Evolutionary conservation across 2,329 filamentous ascomycete species (phyloP).

Genomic region (Tetracladium maxilliforme): DNA sequence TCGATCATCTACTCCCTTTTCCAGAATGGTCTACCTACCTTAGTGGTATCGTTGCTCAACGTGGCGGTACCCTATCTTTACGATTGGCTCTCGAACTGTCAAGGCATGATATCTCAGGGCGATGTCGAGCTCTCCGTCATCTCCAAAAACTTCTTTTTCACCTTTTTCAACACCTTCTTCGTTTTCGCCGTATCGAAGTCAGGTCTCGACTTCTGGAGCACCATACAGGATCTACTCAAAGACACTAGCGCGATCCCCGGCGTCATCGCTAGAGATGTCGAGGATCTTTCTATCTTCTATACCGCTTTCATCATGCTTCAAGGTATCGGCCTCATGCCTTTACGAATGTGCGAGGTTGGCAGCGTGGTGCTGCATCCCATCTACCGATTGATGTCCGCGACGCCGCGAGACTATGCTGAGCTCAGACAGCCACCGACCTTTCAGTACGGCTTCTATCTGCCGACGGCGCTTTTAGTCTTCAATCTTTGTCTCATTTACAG

Average conservation of each 20-base stretch:
- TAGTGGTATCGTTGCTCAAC: conserved; percentile 76
- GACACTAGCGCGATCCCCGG: conserved; percentile 69
- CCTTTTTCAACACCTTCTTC: conserved; percentile 97
- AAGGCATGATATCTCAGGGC: conserved; percentile 89
- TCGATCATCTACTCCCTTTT: conserved; percentile 61
- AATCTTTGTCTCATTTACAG: conserved; percentile 95
- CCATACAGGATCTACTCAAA: conserved; percentile 58
- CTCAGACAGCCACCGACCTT: conserved; percentile 73
- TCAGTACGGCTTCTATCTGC: conserved; percentile 91
- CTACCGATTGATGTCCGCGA: conserved; percentile 62
- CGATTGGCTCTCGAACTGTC: conserved; percentile 77
- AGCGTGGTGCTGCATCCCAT: conserved; percentile 74
- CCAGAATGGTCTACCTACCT: conserved; percentile 75
- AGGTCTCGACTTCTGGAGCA: conserved; percentile 56
- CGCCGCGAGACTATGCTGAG: conserved; percentile 78
- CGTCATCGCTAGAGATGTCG: conserved; percentile 61
- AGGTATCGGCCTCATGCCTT: conserved; percentile 82
- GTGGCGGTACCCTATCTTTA: conserved; percentile 87
- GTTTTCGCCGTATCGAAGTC: conserved; percentile 84
- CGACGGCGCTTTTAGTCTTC: conserved; percentile 82
- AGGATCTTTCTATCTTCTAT: conserved; percentile 70
- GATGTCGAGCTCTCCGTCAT: conserved; percentile 91
- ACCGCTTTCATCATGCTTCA: conserved; percentile 90
- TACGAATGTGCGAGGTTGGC: conserved; percentile 81
- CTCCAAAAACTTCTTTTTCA: conserved; percentile 98